Evolutionary conservation across 2,329 filamentous ascomycete species (phyloP).

Genomic region (Cordyceps sp.): DNA sequence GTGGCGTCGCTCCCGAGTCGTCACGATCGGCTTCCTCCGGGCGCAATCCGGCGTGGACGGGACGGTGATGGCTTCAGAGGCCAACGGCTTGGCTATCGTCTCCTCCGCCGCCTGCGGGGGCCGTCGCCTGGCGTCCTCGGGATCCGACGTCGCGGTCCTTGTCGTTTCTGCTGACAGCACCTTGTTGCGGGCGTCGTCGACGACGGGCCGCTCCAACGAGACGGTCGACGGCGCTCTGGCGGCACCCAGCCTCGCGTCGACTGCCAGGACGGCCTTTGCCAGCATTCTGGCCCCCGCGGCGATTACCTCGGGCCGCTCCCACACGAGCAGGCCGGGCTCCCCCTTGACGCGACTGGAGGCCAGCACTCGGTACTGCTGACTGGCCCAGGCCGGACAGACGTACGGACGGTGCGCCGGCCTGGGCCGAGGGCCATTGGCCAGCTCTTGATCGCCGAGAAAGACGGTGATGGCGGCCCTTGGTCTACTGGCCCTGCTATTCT

Average conservation of each 20-base stretch:
- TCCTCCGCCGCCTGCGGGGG: too few species aligned
- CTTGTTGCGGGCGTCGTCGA: constrained; percentile 6
- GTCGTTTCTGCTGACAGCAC: too few species aligned
- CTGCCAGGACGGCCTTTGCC: constrained; percentile 19
- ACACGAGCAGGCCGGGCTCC: constrained; percentile 26
- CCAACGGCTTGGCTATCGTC: too few species aligned
- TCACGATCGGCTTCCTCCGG: too few species aligned
- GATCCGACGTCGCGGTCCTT: too few species aligned
- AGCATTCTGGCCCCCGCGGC: constrained; percentile 22
- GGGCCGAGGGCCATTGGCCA: too few species aligned
- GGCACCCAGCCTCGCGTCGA: constrained; percentile 19
- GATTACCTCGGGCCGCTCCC: constrained; percentile 31
- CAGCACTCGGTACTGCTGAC: constrained; percentile 23
- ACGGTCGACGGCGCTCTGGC: constrained; percentile 9
- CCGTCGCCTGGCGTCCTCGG: too few species aligned
- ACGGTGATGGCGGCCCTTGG: constrained; percentile 29
- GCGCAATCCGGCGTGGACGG: too few species aligned
- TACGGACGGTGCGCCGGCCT: too few species aligned
- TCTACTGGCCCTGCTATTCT: constrained; percentile 10
- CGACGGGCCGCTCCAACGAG: constrained; percentile 17
- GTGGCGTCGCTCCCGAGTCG: too few species aligned
- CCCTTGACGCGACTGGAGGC: constrained; percentile 21
- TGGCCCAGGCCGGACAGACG: constrained; percentile 31
- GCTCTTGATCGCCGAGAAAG: constrained; percentile 22
- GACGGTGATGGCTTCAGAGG: too few species aligned